Percentiles rank a stretch among this genome's conserved stretches.
Conservation (phyloP, 768 basidiomycete species). For the Macrolepiota albuminosa region DNA sequence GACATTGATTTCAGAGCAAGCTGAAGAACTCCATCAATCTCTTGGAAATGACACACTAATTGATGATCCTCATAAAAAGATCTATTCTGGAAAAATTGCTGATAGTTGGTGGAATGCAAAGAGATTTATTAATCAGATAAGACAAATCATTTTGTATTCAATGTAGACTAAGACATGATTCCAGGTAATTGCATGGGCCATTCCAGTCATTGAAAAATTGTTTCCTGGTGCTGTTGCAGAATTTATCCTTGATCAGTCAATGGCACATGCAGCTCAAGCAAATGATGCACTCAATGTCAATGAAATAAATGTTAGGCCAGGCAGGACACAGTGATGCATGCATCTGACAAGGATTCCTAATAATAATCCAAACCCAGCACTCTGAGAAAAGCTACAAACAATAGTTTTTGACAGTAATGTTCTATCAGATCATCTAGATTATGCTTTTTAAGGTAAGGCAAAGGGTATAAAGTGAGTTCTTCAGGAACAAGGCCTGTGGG, state of each 20-base stretch:
- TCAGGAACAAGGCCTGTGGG: slow-evolving; percentile 5
- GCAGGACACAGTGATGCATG: slow-evolving; percentile 13
- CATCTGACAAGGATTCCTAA: slow-evolving; percentile 15
- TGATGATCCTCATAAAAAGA: slow-evolving; percentile 15
- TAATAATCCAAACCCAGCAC: slow-evolving; percentile 15
- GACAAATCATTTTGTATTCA: not conserved
- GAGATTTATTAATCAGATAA: slow-evolving; percentile 16
- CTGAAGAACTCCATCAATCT: not conserved
- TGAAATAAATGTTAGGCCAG: slow-evolving; percentile 18
- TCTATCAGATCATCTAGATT: slow-evolving; percentile 1
- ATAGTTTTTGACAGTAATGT: slow-evolving; percentile 5
- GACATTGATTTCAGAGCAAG: slow-evolving; percentile 1
- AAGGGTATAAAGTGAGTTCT: slow-evolving; percentile 10
- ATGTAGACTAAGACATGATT: not conserved
- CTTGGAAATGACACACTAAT: not conserved
- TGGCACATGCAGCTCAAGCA: slow-evolving; percentile 16
- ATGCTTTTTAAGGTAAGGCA: slow-evolving; percentile 6
- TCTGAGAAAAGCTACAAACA: slow-evolving; percentile 12
- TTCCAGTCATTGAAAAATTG: slow-evolving; percentile 1
- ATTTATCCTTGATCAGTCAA: slow-evolving; percentile 17
- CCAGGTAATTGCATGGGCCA: not conserved
- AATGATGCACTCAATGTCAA: slow-evolving; percentile 16
- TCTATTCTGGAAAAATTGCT: slow-evolving; percentile 18
- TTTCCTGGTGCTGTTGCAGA: slow-evolving; percentile 9
- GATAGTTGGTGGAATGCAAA: slow-evolving; percentile 19